Evolutionary conservation across 2,329 filamentous ascomycete species (phyloP), one percentile per base, ranked within the genome.

Genomic region (Colletotrichum orbiculare): DNA sequence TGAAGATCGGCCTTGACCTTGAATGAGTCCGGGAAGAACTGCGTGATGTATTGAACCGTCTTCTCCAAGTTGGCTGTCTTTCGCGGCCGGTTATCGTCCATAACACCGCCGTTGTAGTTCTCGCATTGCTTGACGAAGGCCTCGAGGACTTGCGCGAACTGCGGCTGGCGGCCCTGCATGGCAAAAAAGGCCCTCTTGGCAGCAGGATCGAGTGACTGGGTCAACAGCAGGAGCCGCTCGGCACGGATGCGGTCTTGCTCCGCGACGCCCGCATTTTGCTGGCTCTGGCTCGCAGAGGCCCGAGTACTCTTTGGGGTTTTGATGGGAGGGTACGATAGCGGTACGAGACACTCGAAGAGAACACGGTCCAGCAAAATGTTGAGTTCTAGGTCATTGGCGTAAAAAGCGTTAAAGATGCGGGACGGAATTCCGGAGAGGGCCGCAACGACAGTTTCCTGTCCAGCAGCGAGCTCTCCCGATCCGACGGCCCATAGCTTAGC

Each of bases 401-500:
- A 99, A 72, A 91, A 94, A 0, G 91, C 90, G 73, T 94, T 93
- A 67, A 97, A 88, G 48, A 99, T 93, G 67, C 89, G 91, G 1
- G 91, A 91, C 2, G 96, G 95, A 43, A 96, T 93, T 33, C 90
- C 90, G 7, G 90, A 91, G 11, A 99, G 82, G n/a, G 95, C 86
- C 9, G 87, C 82, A 11, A 85, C 86, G 17, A 97, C 90, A 15
- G 85, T 82, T 70, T 97, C 93, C 71, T 95, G 91, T 12, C 92
- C 93, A 56, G 91, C 88, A 33, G 92, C 89, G 71, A 99, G 91
- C 71, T 97, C 94, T 15, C 93, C 92, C 15, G 90, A 88, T 11
- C 93, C 95, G 15, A 96, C 94, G n/a, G 93, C 94, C 96, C 96
- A 99, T 35, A 98, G 89, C 67, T 90, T 92, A 10, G 88, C 92